These are phyloP conservation scores for Syzygium aromaticum DNA, from an alignment of 345 rosid genomes.

Conservation along the genomic window DNA sequence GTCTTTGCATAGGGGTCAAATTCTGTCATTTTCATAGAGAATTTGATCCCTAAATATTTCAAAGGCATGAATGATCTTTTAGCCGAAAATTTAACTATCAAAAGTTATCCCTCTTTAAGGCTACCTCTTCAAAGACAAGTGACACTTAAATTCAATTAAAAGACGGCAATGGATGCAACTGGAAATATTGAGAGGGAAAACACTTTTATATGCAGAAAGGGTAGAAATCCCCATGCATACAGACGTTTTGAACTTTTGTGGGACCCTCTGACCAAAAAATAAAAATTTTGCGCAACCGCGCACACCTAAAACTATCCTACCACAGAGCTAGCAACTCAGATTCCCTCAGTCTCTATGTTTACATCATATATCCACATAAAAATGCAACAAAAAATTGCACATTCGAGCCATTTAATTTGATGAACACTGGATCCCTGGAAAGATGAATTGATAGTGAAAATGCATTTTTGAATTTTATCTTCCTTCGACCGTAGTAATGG, in stretches of 20 bases:
- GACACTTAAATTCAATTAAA: not conserved
- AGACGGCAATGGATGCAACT: not conserved
- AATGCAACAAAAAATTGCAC: not conserved
- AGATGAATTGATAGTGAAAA: not conserved
- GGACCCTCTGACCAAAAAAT: not conserved
- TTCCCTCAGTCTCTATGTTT: not conserved
- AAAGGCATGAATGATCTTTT: not conserved
- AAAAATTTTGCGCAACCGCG: not conserved
- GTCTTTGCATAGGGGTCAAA: not conserved
- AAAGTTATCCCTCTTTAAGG: not conserved
- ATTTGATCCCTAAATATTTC: not conserved
- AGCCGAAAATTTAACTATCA: no score
- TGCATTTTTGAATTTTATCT: conserved; percentile 4
- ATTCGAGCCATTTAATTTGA: not conserved
- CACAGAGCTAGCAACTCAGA: not conserved
- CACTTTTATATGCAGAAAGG: not conserved
- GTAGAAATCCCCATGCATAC: not conserved
- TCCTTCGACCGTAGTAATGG: not conserved
- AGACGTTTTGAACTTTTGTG: not conserved
- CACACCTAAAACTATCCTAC: not conserved
- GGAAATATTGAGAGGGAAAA: not conserved
- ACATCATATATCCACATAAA: not conserved
- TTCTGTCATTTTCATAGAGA: not conserved
- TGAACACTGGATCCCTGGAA: not conserved
- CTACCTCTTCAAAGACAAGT: not conserved